These are phyloP conservation scores for Stachybotrys echinatus DNA, from an alignment of 2,329 filamentous ascomycete species.

Conservation along the genomic window DNA sequence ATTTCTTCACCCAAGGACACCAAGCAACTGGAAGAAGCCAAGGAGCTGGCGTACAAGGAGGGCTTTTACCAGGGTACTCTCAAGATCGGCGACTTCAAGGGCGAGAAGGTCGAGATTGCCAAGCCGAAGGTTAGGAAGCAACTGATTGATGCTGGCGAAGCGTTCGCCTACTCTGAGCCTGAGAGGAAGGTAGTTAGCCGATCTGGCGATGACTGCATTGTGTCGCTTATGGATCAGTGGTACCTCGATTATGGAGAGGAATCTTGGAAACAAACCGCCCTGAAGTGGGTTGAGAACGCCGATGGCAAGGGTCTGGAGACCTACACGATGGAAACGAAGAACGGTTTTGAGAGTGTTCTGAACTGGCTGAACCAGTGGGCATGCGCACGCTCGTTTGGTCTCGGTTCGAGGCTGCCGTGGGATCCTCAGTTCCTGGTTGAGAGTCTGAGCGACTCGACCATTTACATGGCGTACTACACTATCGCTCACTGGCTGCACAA, in stretches of 20 bases:
- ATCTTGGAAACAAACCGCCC: constrained; percentile 72
- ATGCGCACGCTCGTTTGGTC: constrained; percentile 83
- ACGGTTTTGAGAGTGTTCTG: constrained; percentile 78
- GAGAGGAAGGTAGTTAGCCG: constrained; percentile 84
- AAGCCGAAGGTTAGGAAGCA: constrained; percentile 80
- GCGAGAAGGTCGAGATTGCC: constrained; percentile 77
- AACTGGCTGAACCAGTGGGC: constrained; percentile 96
- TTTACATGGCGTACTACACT: constrained; percentile 84
- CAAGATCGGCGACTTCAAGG: constrained; percentile 81
- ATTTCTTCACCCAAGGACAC: constrained; percentile 95
- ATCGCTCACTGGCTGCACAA: constrained; percentile 65
- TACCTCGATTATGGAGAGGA: constrained; percentile 95
- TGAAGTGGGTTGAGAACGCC: constrained; percentile 65
- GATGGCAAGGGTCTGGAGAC: constrained; percentile 69
- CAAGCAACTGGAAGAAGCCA: constrained; percentile 83
- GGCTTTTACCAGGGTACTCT: constrained; percentile 95
- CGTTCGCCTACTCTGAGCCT: constrained; percentile 91
- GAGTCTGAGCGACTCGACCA: constrained; percentile 82
- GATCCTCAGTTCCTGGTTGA: constrained; percentile 88
- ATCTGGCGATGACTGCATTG: constrained; percentile 89
- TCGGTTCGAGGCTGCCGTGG: constrained; percentile 94
- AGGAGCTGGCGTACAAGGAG: constrained; percentile 95
- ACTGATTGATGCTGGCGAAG: constrained; percentile 70
- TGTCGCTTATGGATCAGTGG: constrained; percentile 93
- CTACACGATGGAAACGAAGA: constrained; percentile 70